Conservation (phyloP, 1,284 basidiomycete genomes). For the Xerocomus amazonicus region DNA sequence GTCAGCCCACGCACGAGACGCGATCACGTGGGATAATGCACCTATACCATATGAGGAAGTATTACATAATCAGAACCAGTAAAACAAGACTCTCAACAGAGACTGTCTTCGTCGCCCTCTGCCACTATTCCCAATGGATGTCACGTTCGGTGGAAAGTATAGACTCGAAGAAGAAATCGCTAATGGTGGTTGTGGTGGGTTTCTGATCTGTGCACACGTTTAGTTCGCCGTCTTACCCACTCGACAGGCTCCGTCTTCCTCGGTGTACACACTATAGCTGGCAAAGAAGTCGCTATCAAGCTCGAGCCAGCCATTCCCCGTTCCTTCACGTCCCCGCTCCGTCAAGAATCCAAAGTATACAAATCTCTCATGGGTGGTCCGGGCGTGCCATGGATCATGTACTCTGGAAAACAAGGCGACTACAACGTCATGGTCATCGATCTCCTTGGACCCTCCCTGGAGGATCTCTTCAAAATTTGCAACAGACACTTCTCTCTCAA, state of each 20-base stretch:
- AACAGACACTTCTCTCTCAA: conserved; percentile 90
- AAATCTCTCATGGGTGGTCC: conserved; percentile 91
- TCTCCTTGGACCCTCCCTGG: conserved; percentile 87
- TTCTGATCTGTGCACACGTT: conserved; percentile 7
- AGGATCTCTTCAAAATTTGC: conserved; percentile 95
- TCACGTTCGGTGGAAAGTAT: conserved; percentile 87
- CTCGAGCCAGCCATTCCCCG: conserved; percentile 80
- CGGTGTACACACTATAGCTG: conserved; percentile 92
- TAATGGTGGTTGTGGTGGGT: conserved; percentile 87
- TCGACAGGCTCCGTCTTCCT: conserved; percentile 83
- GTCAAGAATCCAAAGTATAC: conserved; percentile 90
- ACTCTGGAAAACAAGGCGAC: conserved; percentile 92
- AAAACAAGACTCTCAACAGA: conserved; percentile 1
- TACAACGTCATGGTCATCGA: conserved; percentile 98
- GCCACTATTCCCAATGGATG: conserved; percentile 47
- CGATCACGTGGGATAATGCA: conserved; percentile 1
- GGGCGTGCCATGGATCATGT: conserved; percentile 93
- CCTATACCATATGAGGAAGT: conserved; percentile 2
- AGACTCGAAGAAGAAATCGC: conserved; percentile 94
- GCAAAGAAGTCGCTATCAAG: conserved; percentile 97
- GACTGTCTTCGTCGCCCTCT: conserved; percentile 5
- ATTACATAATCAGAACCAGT: conserved; percentile 26
- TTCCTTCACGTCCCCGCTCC: conserved; percentile 57
- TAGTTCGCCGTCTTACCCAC: conserved; percentile 3
- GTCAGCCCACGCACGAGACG: not conserved